phyloP scores from a whole-genome alignment of 495 filamentous ascomycete genomes.

The Aspergillus homomorphus region DNA sequence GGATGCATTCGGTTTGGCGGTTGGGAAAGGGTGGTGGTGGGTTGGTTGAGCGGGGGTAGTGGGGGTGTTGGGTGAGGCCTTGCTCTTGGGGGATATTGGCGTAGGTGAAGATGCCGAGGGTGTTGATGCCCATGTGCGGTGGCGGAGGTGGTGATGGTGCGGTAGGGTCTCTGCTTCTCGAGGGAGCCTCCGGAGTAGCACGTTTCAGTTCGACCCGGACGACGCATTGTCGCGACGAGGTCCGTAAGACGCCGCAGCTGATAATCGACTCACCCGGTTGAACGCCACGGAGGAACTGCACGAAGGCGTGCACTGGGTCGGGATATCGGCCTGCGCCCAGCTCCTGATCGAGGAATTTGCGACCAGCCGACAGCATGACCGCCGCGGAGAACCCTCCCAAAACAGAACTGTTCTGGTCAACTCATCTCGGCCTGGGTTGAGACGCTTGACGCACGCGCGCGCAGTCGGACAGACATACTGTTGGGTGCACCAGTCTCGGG shows the following conservation, averaged over 20 bases:
- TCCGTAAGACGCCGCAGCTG: slow-evolving; percentile 13
- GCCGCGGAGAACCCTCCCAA: slow-evolving; percentile 23
- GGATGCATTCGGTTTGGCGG: slow-evolving; percentile 19
- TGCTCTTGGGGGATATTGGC: slow-evolving; percentile 18
- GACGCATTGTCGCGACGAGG: slow-evolving; percentile 21
- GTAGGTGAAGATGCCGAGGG: slow-evolving; percentile 18
- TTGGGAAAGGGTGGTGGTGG: slow-evolving; percentile 7
- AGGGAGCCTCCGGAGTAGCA: background rate
- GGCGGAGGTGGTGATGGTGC: background rate
- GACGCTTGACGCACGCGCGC: too few relatives aligned
- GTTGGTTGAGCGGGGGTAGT: background rate
- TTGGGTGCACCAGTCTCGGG: slow-evolving; percentile 24
- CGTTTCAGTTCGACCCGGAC: slow-evolving; percentile 19
- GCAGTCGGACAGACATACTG: slow-evolving; percentile 15
- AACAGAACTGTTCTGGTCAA: slow-evolving; percentile 19
- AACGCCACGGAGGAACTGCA: slow-evolving; percentile 23
- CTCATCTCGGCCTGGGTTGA: background rate
- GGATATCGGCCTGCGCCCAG: slow-evolving; percentile 13
- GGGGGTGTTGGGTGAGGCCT: slow-evolving; percentile 13
- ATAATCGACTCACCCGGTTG: slow-evolving; percentile 14
- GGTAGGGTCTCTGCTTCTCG: background rate
- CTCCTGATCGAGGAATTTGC: slow-evolving; percentile 15
- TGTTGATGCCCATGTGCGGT: background rate
- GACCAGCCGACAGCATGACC: slow-evolving; percentile 18
- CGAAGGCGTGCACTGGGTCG: slow-evolving; percentile 23